Conservation (phyloP, 164 flowering plant genomes). For the Akebia trifoliata region DNA sequence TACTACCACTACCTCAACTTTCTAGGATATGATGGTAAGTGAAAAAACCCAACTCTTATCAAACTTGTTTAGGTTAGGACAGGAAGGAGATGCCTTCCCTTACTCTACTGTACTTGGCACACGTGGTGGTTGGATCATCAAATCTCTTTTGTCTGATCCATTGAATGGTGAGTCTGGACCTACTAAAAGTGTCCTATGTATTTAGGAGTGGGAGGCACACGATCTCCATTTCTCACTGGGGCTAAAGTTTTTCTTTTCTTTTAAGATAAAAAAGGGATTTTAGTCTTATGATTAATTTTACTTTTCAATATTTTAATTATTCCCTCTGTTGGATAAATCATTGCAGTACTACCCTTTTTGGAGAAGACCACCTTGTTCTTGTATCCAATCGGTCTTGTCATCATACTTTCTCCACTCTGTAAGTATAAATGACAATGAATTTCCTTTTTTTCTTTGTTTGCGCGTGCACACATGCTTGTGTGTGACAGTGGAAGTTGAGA, state of each 20-base stretch:
- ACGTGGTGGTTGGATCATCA: no score
- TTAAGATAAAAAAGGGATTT: no score
- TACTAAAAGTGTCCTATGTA: background rate
- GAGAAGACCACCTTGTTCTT: conserved; percentile 93
- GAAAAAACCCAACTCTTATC: background rate
- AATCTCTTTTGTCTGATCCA: background rate
- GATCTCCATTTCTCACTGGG: background rate
- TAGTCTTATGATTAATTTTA: background rate
- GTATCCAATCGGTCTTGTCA: conserved; percentile 83
- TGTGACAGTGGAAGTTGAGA: no score
- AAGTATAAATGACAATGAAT: conserved; percentile 28
- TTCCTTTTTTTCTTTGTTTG: background rate
- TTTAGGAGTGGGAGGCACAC: no score
- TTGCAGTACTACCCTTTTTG: conserved; percentile 88
- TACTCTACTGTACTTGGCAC: background rate
- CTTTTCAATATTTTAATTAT: background rate
- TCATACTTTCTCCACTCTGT: conserved; percentile 81
- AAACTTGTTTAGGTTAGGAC: background rate
- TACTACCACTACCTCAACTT: conserved; percentile 98
- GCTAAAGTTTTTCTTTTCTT: background rate
- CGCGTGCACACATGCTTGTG: no score
- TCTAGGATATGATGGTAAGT: conserved; percentile 94
- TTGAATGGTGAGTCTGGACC: background rate
- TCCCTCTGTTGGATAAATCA: conserved; percentile 2
- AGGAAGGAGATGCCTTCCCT: background rate